Percentiles rank a stretch among this genome's conserved stretches.
These are phyloP conservation scores for Colletotrichum sp. DNA, from an alignment of 2,329 filamentous ascomycete species.

Conservation along the genomic window DNA sequence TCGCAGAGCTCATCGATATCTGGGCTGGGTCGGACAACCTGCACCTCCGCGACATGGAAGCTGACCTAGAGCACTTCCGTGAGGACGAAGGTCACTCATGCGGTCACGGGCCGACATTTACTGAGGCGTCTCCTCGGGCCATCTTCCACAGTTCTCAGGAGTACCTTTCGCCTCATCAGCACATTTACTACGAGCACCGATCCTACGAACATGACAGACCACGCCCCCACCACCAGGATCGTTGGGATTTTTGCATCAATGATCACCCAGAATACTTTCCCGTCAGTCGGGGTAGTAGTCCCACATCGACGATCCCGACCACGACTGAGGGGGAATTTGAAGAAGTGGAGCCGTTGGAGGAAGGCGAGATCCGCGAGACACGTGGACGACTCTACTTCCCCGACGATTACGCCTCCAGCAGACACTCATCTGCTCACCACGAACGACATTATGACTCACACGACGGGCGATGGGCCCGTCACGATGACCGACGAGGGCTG, in stretches of 20 bases:
- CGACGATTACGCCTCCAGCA: background rate
- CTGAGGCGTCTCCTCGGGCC: background rate
- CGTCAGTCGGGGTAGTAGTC: slow-evolving; percentile 6
- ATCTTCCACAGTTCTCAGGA: background rate
- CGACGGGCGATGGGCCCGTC: slow-evolving; percentile 5
- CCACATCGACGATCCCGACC: slow-evolving; percentile 6
- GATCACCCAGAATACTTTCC: slow-evolving; percentile 15
- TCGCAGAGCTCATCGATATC: slow-evolving; percentile 63
- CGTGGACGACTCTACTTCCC: slow-evolving; percentile 4
- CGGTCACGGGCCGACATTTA: slow-evolving; percentile 11
- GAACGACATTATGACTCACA: slow-evolving; percentile 19
- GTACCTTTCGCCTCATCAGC: slow-evolving; percentile 6
- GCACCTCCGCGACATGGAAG: slow-evolving; percentile 64
- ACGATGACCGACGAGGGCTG: background rate
- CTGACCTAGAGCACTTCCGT: slow-evolving; percentile 61
- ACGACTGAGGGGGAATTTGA: slow-evolving; percentile 1
- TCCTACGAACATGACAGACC: background rate
- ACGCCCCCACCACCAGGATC: slow-evolving; percentile 1
- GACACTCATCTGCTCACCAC: slow-evolving; percentile 1
- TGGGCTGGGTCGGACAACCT: slow-evolving; percentile 64
- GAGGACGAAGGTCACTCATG: slow-evolving; percentile 27
- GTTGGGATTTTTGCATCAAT: slow-evolving; percentile 19
- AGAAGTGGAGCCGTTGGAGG: slow-evolving; percentile 8
- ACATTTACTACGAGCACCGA: slow-evolving; percentile 2
- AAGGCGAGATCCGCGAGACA: slow-evolving; percentile 14